Evolutionary conservation across 164 flowering plant genomes (phyloP), one percentile per base, ranked within the genome.

Genomic region (Annona cherimola): DNA sequence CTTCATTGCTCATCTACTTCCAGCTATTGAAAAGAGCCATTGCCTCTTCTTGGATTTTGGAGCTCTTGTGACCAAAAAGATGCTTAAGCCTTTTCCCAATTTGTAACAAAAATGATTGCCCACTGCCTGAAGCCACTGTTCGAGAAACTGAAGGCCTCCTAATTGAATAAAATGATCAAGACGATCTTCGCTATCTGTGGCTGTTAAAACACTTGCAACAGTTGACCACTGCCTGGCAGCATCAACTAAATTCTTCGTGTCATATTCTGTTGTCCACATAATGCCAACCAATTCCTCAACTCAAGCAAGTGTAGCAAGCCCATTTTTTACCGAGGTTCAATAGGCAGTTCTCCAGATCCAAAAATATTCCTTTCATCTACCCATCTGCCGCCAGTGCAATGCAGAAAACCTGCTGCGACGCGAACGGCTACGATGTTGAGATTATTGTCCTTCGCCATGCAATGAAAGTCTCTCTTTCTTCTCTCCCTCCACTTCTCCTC

Each of bases 191-290:
- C 86, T 86, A 46, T 84, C 89, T 42, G 96, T 89, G 44, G 92
- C 87, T 63, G 88, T 85, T 74, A 95, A 79, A 39, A 83, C 82
- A 71, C 87, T 85, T 71, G 97, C 96, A 79, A 91, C 93, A 76
- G 93, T 82, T 69, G 88, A 80, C 94, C 97, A 91, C 74, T 93
- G 96, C 73, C 93, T 83, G 61, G 88, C 82, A 63, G 93, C 83
- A 71, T 94, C 98, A 70, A 78, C 77, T 45, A 73, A 76, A 75
- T 85, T 90, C 82, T 88, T 89, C 75, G 78, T 81, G 70, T 63
- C 72, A 80, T 66, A 73, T 67, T 84, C 84, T 66, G 77, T 86
- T 67, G 83, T 84, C 68, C 88, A 83, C 93, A 94, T 91, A 1
- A 84, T 80, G 72, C 76, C 39, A 7, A 95, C 76, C 78, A 91